Evolutionary conservation across 1,139 yeast species (phyloP).

Genomic region (Blastobotrys aristatus): DNA sequence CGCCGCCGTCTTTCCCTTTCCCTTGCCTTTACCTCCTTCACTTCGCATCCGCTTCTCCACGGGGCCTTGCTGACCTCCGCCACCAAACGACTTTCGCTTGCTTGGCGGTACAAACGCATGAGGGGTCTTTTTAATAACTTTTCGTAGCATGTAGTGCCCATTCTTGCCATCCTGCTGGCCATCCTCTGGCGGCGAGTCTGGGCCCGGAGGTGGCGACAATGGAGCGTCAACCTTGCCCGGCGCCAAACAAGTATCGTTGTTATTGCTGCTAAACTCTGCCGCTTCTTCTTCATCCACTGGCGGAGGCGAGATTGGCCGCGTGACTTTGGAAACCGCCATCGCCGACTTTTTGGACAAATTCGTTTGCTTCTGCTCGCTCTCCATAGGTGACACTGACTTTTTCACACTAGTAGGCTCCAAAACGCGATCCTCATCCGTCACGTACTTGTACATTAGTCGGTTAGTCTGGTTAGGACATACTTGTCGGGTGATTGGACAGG

Average conservation of each 20-base stretch:
- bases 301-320: constrained; percentile 18
- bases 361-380: not conserved
- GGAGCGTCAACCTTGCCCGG: not conserved
- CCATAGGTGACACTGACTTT: not conserved
- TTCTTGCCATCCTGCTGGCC: not conserved
- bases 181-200: constrained; percentile 10
- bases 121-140: constrained; percentile 26
- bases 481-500: constrained; percentile 28
- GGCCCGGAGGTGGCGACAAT: constrained; percentile 15
- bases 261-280: not conserved
- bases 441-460: constrained; percentile 29
- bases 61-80: not conserved
- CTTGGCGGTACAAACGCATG: constrained; percentile 26
- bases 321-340: not conserved
- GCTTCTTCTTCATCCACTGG: constrained; percentile 7
- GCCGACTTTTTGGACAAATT: not conserved
- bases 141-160: constrained; percentile 21
- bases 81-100: constrained; percentile 5
- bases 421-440: constrained; percentile 14
- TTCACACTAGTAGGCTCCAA: not conserved
- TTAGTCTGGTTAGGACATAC: constrained; percentile 28
- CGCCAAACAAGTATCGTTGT: not conserved
- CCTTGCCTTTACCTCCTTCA: not conserved
- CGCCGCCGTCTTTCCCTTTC: not conserved
- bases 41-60: not conserved